phyloP scores from a whole-genome alignment of 805 yeast species.

The Kuraishia borneana region DNA sequence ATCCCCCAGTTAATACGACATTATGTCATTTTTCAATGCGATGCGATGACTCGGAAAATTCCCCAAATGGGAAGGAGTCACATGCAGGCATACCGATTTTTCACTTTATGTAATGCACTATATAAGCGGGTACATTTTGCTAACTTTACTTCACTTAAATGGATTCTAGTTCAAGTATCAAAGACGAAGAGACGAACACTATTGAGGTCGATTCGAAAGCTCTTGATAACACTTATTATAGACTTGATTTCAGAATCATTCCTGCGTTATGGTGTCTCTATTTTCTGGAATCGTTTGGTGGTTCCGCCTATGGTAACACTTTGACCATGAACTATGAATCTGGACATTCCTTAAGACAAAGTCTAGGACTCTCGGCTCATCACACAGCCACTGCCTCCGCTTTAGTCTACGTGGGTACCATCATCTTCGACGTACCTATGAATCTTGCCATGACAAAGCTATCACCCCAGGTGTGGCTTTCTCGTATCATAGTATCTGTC shows the following conservation, averaged over 20 bases:
- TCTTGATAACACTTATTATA: slow-evolving; percentile 45
- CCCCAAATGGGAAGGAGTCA: slow-evolving; percentile 1
- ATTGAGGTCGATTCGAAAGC: slow-evolving; percentile 15
- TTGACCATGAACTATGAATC: slow-evolving; percentile 61
- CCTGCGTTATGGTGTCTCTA: slow-evolving; percentile 78
- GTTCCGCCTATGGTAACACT: slow-evolving; percentile 66
- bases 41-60: neutral
- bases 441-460: slow-evolving; percentile 73
- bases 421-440: slow-evolving; percentile 82
- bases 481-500: slow-evolving; percentile 65
- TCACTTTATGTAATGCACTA: neutral
- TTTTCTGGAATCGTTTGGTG: slow-evolving; percentile 70
- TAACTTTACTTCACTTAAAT: too few species aligned
- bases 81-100: neutral
- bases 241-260: slow-evolving; percentile 58
- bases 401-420: slow-evolving; percentile 71
- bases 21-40: neutral
- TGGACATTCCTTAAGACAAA: slow-evolving; percentile 49
- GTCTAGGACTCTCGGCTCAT: slow-evolving; percentile 39
- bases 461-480: slow-evolving; percentile 78
- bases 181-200: neutral
- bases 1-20: neutral
- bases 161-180: neutral
- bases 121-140: neutral
- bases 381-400: slow-evolving; percentile 70